Base-by-base conservation (phyloP, 2,329 filamentous ascomycete species). In the Fusarium sp. region DNA sequence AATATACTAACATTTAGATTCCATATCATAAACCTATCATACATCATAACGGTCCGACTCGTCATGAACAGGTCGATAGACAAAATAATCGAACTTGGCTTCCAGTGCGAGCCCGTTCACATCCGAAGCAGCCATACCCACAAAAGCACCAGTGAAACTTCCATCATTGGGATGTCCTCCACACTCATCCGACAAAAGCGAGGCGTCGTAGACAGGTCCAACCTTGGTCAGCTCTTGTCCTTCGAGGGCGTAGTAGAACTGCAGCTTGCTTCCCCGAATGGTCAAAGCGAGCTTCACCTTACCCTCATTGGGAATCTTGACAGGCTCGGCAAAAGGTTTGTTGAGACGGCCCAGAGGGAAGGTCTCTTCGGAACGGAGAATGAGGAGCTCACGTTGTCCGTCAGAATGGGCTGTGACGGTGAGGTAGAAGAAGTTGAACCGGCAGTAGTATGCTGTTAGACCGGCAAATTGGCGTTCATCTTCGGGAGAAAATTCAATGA, bases 351-450 rank as follows among this genome's bases (percentile, higher is more conserved):
- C 84, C 6, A 84, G 79, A 0, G 88, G 88, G 77, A 80, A 89
- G 0, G 86, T 88, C 0, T 79, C 84, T 70, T 90, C 86, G 1
- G 87, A 89, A 21, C 80, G 82, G 74, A 88, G 76, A 58, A 90
- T 83, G 18, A 88, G 81, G 10, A 90, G 79, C 75, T 90, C 88
- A 12, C 88, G 83, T 65, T 85, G 79, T 1, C 87, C 87, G 56
- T 88, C 83, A 0, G 83, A 79, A 70, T 87, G 78, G 0, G 87
- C 87, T 4, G 87, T 87, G 3, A 90, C 85, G 1, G 86, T 83
- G 8, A 90, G 80, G 69, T 90, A 90, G 79, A 89, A 90, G 77
- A 89, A 90, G 77, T 90, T 90, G 79, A 82, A 90, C 6, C 88
- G 86, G 73, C 84, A 87, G 78, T 90, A 90, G 76, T 90, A 90